phyloP scores from a whole-genome alignment of 2,329 filamentous ascomycete species.

The Metarhizium anisopliae region DNA sequence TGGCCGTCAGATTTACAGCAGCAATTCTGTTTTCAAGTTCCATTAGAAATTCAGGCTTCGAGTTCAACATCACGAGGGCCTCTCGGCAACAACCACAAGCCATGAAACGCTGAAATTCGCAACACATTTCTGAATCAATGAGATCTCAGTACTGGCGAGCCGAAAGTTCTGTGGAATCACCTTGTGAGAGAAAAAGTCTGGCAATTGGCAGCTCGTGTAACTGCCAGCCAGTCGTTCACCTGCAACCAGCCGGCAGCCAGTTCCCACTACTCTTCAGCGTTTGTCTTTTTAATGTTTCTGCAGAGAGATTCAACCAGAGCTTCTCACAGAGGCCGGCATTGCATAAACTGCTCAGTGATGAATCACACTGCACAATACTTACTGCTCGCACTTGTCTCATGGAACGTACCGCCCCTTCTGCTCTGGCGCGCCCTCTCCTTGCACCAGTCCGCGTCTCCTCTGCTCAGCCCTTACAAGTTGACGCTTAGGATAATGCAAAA shows the following conservation, averaged over 20 bases:
- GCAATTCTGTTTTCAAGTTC: no score
- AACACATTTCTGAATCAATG: background rate
- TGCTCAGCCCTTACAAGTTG: background rate
- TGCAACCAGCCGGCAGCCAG: slow-evolving; percentile 2
- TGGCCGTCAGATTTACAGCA: no score
- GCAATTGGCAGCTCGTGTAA: background rate
- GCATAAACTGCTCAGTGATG: no score
- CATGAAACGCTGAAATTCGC: background rate
- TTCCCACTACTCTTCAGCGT: background rate
- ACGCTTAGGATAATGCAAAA: background rate
- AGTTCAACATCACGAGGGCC: no score
- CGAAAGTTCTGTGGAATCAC: background rate
- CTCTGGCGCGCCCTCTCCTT: background rate
- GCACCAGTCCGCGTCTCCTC: background rate
- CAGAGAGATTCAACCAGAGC: no score
- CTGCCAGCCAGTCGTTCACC: background rate
- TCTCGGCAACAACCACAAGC: background rate
- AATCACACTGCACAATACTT: no score
- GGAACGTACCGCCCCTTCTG: no score
- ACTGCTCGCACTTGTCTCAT: no score
- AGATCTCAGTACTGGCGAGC: background rate
- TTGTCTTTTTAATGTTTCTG: background rate
- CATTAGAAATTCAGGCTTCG: no score
- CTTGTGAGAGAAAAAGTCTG: background rate
- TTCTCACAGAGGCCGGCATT: no score